Evolutionary conservation across 768 basidiomycete genomes (phyloP).

Genomic region (Albatrellus ellisii): DNA sequence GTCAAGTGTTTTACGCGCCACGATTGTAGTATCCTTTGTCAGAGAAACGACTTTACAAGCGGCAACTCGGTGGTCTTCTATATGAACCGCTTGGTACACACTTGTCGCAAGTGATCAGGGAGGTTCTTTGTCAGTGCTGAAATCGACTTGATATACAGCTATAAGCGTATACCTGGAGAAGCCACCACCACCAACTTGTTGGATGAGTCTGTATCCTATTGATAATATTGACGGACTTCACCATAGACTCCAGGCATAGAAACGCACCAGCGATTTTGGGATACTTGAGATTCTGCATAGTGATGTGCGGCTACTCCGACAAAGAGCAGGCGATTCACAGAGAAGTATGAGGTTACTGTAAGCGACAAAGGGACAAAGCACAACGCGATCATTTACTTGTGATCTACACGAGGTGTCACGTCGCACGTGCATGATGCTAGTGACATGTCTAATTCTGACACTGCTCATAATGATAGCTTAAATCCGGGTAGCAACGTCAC

Average conservation of each 20-base stretch:
- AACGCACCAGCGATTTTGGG: neutral
- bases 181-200: conserved; percentile 77
- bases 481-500: no score
- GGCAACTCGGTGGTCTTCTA: conserved; percentile 50
- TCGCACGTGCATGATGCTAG: no score
- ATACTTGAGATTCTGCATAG: no score
- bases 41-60: conserved; percentile 79
- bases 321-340: no score
- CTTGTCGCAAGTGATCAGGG: conserved; percentile 29
- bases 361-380: no score
- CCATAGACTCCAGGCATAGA: neutral
- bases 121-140: neutral
- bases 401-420: no score
- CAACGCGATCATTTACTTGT: no score
- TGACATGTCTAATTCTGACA: no score
- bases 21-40: conserved; percentile 46
- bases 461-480: no score
- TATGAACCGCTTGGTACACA: conserved; percentile 73
- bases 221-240: neutral
- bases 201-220: conserved; percentile 54
- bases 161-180: conserved; percentile 52
- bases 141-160: neutral
- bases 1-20: conserved; percentile 67
- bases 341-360: no score
- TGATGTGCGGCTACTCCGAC: no score